phyloP scores from a whole-genome alignment of 2,329 filamentous ascomycete species.

The Pseudogymnoascus sp. region DNA sequence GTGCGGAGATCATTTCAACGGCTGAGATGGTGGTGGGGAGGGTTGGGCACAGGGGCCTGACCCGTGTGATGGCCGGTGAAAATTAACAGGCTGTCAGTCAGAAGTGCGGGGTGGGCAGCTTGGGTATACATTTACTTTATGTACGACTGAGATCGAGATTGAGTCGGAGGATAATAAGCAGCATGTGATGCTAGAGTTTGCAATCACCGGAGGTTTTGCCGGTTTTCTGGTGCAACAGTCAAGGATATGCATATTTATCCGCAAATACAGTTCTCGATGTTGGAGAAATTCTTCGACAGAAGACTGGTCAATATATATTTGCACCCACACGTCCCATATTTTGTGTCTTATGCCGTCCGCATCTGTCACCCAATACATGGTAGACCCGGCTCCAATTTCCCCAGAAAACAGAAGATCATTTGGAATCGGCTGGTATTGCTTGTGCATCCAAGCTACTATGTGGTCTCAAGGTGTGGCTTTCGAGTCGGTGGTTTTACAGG shows the following conservation, averaged over 20 bases:
- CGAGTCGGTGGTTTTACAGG: too few species aligned
- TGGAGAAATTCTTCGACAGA: too few species aligned
- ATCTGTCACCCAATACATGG: background rate
- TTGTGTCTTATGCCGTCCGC: background rate
- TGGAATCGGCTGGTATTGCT: background rate
- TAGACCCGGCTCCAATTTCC: background rate
- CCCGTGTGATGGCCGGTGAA: background rate
- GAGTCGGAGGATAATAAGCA: background rate
- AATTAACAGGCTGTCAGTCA: background rate
- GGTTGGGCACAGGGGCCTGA: too few species aligned
- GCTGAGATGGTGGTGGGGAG: background rate
- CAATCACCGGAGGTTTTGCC: background rate
- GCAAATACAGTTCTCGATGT: background rate
- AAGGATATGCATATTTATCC: background rate
- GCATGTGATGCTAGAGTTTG: background rate
- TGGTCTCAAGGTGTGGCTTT: background rate
- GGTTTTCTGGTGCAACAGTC: background rate
- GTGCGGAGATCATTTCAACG: background rate
- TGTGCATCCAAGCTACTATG: background rate
- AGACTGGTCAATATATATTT: background rate
- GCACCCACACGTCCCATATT: background rate
- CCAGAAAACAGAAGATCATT: background rate
- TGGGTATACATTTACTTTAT: background rate
- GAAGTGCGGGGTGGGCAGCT: background rate
- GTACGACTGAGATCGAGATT: background rate